Percentiles rank a stretch among this genome's conserved stretches.
Conservation (phyloP, 495 filamentous ascomycete species). For the Entonaema liquescens region DNA sequence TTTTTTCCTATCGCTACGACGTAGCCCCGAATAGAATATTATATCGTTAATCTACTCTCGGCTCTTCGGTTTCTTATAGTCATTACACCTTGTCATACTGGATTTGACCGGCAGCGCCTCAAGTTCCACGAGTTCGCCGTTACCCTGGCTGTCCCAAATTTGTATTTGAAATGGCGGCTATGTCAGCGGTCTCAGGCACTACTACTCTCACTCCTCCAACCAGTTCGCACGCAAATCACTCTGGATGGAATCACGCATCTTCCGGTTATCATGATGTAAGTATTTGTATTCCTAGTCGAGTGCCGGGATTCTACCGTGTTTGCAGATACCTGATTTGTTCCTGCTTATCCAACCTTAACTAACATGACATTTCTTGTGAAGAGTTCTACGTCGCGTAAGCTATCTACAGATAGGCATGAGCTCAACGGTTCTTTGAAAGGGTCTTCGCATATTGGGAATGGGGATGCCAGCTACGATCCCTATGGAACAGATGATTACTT, state of each 20-base stretch:
- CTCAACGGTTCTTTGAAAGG: constrained; percentile 25
- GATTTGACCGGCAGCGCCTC: constrained; percentile 25
- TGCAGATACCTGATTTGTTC: neutral
- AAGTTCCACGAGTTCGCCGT: constrained; percentile 36
- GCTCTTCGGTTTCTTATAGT: constrained; percentile 6
- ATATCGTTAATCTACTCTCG: constrained; percentile 8
- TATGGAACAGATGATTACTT: constrained; percentile 30
- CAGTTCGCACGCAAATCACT: constrained; percentile 59
- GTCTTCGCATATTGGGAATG: constrained; percentile 45
- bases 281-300: constrained; percentile 17
- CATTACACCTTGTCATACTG: constrained; percentile 15
- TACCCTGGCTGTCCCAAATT: constrained; percentile 38
- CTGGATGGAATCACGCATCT: constrained; percentile 62
- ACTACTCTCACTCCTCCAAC: constrained; percentile 60
- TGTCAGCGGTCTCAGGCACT: constrained; percentile 58
- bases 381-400: constrained; percentile 34
- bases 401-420: constrained; percentile 36
- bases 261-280: constrained; percentile 52
- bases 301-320: neutral
- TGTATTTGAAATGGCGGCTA: constrained; percentile 56
- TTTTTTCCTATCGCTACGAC: constrained; percentile 9
- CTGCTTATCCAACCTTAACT: constrained; percentile 11
- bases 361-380: constrained; percentile 11
- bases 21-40: constrained; percentile 13
- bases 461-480: constrained; percentile 40